A percentile compares a stretch with the other conserved stretches of the same genome.
These are phyloP conservation scores for Alternaria panax DNA, from an alignment of 2,329 filamentous ascomycete genomes.

Conservation along the genomic window DNA sequence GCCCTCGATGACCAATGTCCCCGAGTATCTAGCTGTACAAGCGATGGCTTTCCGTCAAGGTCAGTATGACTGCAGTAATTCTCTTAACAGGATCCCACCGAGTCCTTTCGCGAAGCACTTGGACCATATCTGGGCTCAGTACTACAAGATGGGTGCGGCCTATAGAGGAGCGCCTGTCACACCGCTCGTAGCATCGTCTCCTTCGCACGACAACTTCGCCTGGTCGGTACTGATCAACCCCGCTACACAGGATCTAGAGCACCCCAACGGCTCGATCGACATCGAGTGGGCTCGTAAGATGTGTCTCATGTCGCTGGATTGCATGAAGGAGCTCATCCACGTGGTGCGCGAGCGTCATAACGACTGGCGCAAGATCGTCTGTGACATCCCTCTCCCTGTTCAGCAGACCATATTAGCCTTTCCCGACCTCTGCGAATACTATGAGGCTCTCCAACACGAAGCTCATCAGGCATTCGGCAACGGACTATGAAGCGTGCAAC, in stretches of 20 bases:
- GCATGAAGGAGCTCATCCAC: constrained; percentile 30
- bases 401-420: constrained; percentile 26
- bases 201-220: constrained; percentile 22
- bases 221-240: constrained; percentile 39
- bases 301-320: constrained; percentile 26
- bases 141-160: constrained; percentile 29
- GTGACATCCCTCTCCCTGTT: constrained; percentile 30
- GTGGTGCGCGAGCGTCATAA: constrained; percentile 21
- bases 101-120: constrained; percentile 28
- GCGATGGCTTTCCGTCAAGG: constrained; percentile 37
- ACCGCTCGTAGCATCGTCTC: constrained; percentile 2
- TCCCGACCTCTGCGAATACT: constrained; percentile 27
- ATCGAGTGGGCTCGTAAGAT: constrained; percentile 22
- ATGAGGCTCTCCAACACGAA: constrained; percentile 27
- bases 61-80: constrained; percentile 20
- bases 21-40: constrained; percentile 30
- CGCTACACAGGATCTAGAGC: constrained; percentile 33
- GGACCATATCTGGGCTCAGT: constrained; percentile 28
- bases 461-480: constrained; percentile 29
- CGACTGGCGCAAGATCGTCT: constrained; percentile 30
- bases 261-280: constrained; percentile 33
- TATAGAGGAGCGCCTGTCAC: constrained; percentile 13
- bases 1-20: constrained; percentile 23
- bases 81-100: constrained; percentile 14
- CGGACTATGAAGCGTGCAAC: constrained; percentile 3